A percentile compares a stretch with the other conserved stretches of the same genome.
Conservation (phyloP, 345 rosid species). For the Microcos paniculata region DNA sequence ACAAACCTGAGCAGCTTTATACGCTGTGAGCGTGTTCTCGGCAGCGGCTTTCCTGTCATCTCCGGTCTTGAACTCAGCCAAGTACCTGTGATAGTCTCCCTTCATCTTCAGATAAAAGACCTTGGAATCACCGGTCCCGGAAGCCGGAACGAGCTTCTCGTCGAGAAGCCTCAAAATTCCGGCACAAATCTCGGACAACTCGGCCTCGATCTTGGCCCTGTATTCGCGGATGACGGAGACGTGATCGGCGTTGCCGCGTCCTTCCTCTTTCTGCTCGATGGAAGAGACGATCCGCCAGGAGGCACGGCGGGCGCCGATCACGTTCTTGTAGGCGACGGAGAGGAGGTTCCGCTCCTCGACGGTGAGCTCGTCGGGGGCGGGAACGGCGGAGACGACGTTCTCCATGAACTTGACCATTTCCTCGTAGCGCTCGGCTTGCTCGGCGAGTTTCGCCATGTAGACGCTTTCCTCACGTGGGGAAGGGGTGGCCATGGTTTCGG, state of each 20-base stretch:
- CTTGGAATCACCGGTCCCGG: constrained; percentile 18
- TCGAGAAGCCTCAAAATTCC: constrained; percentile 20
- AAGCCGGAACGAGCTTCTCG: constrained; percentile 17
- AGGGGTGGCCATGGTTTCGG: constrained; percentile 14
- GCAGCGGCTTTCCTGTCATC: constrained; percentile 25
- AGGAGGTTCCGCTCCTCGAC: constrained; percentile 65
- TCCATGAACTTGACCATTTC: constrained; percentile 76
- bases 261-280: constrained; percentile 68
- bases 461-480: constrained; percentile 29
- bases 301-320: constrained; percentile 65
- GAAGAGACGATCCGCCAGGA: constrained; percentile 68
- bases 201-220: constrained; percentile 22
- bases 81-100: constrained; percentile 22
- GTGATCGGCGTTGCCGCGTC: constrained; percentile 22
- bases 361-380: constrained; percentile 32
- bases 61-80: constrained; percentile 22
- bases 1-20: constrained; percentile 23
- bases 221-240: constrained; percentile 18
- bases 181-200: constrained; percentile 23
- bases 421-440: constrained; percentile 71
- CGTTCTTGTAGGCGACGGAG: constrained; percentile 76
- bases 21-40: constrained; percentile 22
- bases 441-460: constrained; percentile 65
- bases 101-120: constrained; percentile 24
- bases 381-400: constrained; percentile 42